Percentiles rank a stretch among this genome's conserved stretches.
phyloP scores from a whole-genome alignment of 2,329 filamentous ascomycete genomes.

The Fusarium annulatum region DNA sequence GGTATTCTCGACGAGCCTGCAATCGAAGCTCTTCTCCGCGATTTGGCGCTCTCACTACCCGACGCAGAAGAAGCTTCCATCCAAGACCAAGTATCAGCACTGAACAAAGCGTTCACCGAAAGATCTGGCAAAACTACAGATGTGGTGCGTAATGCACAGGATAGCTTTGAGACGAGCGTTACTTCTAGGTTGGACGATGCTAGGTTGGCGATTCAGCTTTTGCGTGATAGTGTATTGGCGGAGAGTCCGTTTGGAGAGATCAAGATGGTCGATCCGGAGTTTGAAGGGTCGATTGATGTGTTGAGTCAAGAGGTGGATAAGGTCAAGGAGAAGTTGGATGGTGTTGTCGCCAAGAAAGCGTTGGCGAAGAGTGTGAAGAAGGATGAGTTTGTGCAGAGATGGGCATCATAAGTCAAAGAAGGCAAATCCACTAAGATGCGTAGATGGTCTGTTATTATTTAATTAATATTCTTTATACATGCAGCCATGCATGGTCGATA shows the following conservation, averaged over 20 bases:
- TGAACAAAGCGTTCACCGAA: conserved; percentile 54
- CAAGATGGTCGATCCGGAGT: conserved; percentile 63
- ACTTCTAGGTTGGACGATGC: conserved; percentile 59
- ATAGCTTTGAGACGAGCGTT: conserved; percentile 59
- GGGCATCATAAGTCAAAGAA: conserved; percentile 30
- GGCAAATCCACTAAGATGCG: too few species aligned
- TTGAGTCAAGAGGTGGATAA: conserved; percentile 58
- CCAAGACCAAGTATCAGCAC: conserved; percentile 43
- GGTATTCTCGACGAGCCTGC: conserved; percentile 53
- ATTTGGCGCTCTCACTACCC: conserved; percentile 58
- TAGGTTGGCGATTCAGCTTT: conserved; percentile 58
- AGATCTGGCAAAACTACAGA: conserved; percentile 56
- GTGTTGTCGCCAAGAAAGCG: conserved; percentile 52
- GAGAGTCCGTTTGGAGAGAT: conserved; percentile 63
- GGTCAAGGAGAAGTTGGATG: conserved; percentile 53
- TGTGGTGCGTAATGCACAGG: conserved; percentile 59
- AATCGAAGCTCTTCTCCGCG: conserved; percentile 60
- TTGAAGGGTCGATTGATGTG: conserved; percentile 62
- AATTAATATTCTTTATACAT: conserved; percentile 9
- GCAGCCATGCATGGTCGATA: conserved; percentile 34
- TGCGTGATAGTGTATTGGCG: conserved; percentile 63
- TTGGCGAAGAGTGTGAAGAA: conserved; percentile 58
- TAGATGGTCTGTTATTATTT: background rate
- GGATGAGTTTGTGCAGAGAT: conserved; percentile 58
- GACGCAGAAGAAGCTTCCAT: conserved; percentile 43